A percentile compares a stretch with the other conserved stretches of the same genome.
Evolutionary conservation across 1,139 yeast genomes (phyloP).

Genomic region (Zygoascus meyerae): DNA sequence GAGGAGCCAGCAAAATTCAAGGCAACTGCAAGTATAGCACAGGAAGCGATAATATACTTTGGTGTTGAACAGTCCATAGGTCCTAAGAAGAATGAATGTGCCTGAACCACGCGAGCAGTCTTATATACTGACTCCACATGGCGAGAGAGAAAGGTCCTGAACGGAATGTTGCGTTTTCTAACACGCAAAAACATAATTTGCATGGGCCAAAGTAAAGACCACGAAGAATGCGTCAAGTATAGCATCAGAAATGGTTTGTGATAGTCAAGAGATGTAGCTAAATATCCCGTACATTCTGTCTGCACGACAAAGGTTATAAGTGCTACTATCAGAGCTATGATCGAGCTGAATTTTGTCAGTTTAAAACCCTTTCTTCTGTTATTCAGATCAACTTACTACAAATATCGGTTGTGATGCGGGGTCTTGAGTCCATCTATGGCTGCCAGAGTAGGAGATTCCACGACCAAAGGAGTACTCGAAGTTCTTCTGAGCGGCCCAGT

Average conservation of each 20-base stretch:
- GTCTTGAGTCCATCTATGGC: not conserved
- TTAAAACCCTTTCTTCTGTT: not conserved
- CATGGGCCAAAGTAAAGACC: conserved; percentile 71
- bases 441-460: not conserved
- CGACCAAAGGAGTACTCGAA: conserved; percentile 7
- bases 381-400: conserved; percentile 4
- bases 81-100: conserved; percentile 30
- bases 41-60: conserved; percentile 41
- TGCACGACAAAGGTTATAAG: conserved; percentile 65
- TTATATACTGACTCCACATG: conserved; percentile 49
- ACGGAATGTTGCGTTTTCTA: conserved; percentile 33
- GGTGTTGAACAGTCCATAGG: conserved; percentile 44
- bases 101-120: conserved; percentile 42
- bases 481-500: conserved; percentile 4
- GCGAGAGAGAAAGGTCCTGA: conserved; percentile 38
- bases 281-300: conserved; percentile 73
- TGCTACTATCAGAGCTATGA: conserved; percentile 53
- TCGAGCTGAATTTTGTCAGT: conserved; percentile 36
- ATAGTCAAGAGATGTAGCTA: conserved; percentile 52
- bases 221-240: conserved; percentile 69
- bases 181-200: conserved; percentile 45
- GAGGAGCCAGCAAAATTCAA: conserved; percentile 74
- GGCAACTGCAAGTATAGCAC: conserved; percentile 48
- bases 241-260: conserved; percentile 66
- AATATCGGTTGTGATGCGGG: conserved; percentile 7